Conservation (phyloP, 2,329 filamentous ascomycete genomes). For the Clonostachys chloroleuca region DNA sequence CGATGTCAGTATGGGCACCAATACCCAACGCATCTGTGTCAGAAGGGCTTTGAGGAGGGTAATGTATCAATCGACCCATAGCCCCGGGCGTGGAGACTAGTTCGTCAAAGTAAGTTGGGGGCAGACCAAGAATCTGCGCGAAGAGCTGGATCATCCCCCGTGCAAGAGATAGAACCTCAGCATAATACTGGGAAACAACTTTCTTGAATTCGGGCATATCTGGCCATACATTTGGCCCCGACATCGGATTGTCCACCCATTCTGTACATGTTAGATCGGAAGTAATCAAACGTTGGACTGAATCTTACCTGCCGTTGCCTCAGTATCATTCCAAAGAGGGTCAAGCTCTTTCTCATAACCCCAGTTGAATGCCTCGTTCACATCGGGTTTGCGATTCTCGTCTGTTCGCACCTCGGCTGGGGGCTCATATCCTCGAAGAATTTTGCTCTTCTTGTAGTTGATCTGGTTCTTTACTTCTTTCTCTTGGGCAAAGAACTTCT, state of each 20-base stretch:
- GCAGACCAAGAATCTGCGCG: slow-evolving; percentile 11
- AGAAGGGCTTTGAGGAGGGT: slow-evolving; percentile 6
- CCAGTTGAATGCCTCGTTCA: slow-evolving; percentile 1
- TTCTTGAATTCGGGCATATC: slow-evolving; percentile 7
- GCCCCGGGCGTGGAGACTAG: slow-evolving; percentile 11
- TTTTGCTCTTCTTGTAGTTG: background rate
- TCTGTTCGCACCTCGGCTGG: slow-evolving; percentile 6
- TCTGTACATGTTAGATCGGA: slow-evolving; percentile 22
- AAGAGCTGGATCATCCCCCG: slow-evolving; percentile 13
- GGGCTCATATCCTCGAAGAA: background rate
- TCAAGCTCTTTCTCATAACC: slow-evolving; percentile 9
- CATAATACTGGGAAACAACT: slow-evolving; percentile 8
- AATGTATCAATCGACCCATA: slow-evolving; percentile 14
- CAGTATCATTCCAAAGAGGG: slow-evolving; percentile 16
- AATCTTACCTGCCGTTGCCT: slow-evolving; percentile 16
- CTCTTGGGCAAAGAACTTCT: slow-evolving; percentile 19
- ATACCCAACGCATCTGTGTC: background rate
- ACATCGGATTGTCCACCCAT: slow-evolving; percentile 7
- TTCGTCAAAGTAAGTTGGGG: slow-evolving; percentile 10
- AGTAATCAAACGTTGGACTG: slow-evolving; percentile 26
- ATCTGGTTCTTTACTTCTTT: slow-evolving; percentile 14
- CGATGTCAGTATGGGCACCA: slow-evolving; percentile 7
- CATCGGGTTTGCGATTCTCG: slow-evolving; percentile 8
- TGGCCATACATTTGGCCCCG: slow-evolving; percentile 6
- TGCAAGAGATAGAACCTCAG: slow-evolving; percentile 12